Conservation (phyloP, 768 basidiomycete species). For the Calocybe cyanea region DNA sequence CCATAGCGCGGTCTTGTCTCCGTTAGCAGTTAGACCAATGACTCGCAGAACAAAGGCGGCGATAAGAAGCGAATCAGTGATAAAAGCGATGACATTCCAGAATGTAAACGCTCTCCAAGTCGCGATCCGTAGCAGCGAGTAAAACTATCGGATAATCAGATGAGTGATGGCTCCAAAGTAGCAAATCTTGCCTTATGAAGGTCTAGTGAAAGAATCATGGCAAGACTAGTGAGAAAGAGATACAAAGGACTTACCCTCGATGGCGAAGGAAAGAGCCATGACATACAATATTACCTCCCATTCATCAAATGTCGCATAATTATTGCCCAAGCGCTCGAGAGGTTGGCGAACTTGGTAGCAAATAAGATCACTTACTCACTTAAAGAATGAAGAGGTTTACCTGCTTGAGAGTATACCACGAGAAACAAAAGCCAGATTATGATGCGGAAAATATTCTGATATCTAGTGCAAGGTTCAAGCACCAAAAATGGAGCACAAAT, state of each 20-base stretch:
- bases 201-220: slow-evolving; percentile 29
- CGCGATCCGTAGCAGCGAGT: slow-evolving; percentile 67
- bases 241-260: slow-evolving; percentile 59
- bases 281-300: slow-evolving; percentile 83
- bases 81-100: slow-evolving; percentile 67
- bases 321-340: slow-evolving; percentile 61
- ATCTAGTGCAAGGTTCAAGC: slow-evolving; percentile 37
- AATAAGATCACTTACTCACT: not conserved
- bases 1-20: slow-evolving; percentile 31
- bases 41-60: slow-evolving; percentile 75
- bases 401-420: slow-evolving; percentile 78
- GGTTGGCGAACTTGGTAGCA: slow-evolving; percentile 63
- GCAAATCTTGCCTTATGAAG: slow-evolving; percentile 44
- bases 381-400: slow-evolving; percentile 34
- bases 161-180: not conserved
- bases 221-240: not conserved
- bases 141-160: slow-evolving; percentile 43
- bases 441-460: slow-evolving; percentile 83
- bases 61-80: slow-evolving; percentile 71
- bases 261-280: slow-evolving; percentile 69
- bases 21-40: slow-evolving; percentile 41
- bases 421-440: slow-evolving; percentile 77
- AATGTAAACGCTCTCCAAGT: slow-evolving; percentile 81
- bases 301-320: slow-evolving; percentile 52
- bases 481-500: not conserved